Evolutionary conservation across 192 early-diverging fungal species (phyloP).

Genomic region (Coemansia sp.): DNA sequence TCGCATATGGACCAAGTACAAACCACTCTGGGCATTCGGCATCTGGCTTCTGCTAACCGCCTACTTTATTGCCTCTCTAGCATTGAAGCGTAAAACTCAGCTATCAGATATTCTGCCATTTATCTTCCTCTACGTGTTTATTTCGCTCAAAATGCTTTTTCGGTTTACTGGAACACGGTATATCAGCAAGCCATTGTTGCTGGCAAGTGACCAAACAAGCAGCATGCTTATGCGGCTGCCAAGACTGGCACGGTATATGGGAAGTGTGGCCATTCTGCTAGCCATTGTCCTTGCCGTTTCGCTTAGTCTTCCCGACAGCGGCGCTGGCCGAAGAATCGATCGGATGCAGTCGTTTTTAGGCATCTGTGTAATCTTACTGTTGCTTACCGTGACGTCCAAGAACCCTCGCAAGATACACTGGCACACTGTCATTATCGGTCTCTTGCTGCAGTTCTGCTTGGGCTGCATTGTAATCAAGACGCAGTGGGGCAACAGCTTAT

Average conservation of each 20-base stretch:
- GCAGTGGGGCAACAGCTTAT: conserved; percentile 66
- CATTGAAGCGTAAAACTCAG: conserved; percentile 52
- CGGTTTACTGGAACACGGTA: conserved; percentile 34
- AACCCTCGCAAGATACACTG: conserved; percentile 67
- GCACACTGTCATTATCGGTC: conserved; percentile 68
- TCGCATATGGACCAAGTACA: conserved; percentile 1
- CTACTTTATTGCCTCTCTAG: conserved; percentile 63
- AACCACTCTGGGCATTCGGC: conserved; percentile 11
- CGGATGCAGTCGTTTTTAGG: conserved; percentile 77
- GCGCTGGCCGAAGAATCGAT: conserved; percentile 59
- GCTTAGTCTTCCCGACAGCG: conserved; percentile 25
- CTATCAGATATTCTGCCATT: conserved; percentile 53
- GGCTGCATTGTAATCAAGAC: conserved; percentile 78
- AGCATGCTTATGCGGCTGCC: conserved; percentile 35
- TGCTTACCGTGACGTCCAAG: conserved; percentile 57
- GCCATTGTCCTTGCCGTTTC: conserved; percentile 56
- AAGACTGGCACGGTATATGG: conserved; percentile 40
- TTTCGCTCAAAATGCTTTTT: conserved; percentile 53
- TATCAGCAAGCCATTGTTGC: conserved; percentile 19
- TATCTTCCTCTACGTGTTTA: conserved; percentile 54
- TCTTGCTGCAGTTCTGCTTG: conserved; percentile 73
- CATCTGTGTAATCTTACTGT: conserved; percentile 56
- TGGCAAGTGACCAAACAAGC: not conserved
- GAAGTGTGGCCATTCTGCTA: conserved; percentile 58
- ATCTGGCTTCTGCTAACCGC: conserved; percentile 59